Base-by-base conservation (phyloP, 2,329 filamentous ascomycete genomes). In the Penicillium sp. region DNA sequence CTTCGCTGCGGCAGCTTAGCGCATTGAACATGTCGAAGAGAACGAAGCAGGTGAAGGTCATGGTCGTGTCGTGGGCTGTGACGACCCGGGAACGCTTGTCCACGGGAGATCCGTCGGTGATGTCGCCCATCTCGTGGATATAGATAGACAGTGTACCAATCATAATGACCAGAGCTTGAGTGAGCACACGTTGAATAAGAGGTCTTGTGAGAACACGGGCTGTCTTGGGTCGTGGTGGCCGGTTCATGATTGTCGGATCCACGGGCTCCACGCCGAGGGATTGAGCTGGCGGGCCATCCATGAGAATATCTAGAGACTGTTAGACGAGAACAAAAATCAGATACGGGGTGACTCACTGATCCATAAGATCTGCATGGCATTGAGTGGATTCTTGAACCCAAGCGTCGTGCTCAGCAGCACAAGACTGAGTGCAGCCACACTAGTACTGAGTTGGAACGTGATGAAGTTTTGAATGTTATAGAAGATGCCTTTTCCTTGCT, bases 1-100 rank as follows among this genome's bases (percentile, higher is more conserved):
- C 86, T 70, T 96, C 92, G 7, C 90, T 95, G 45, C 94, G 90
- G 75, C 94, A 99, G 14, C 91, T 88, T 21, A 99, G 81, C 1
- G 94, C 94, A 74, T 99, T 97, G 81, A 97, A 97, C 94, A 99
- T 99, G 80, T 99, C 94, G 75, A 97, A 99, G 50, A 99, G 84
- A 43, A 99, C 94, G 70, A 99, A 99, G 76, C 92, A 96, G 5
- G 94, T 99, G 71, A 99, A 99, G 0, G 94, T 97, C 90, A 99
- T 97, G 60, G 94, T 99, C 1, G 94, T 99, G 76, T 99, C 94
- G 64, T 95, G 91, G 47, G 91, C 90, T 1, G 88, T 95, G 55
- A 97, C 90, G 55, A 87, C 79, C 52, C 91, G 71, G 4, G 73
- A 71, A n/a, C 67, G 70, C 43, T 73, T 71, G 18, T 71, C 73